Conservation (phyloP, 129 eudicot species). For the Chrysanthemum lavandulifolium region DNA sequence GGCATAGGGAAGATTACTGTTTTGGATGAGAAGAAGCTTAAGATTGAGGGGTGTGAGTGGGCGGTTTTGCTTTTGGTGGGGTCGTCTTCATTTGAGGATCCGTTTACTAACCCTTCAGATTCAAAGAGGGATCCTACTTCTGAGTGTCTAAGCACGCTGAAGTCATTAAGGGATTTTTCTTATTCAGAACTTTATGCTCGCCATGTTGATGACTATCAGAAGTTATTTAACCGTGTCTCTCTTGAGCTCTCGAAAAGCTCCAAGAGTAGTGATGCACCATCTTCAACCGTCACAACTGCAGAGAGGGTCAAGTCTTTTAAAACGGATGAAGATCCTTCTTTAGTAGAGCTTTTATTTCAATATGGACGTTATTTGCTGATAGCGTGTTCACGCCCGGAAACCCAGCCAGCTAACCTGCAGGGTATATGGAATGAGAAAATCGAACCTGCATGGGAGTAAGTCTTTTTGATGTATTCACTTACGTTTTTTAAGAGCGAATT, state of each 20-base stretch:
- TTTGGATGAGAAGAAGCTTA: slow-evolving; percentile 59
- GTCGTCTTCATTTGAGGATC: slow-evolving; percentile 78
- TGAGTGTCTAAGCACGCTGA: slow-evolving; percentile 41
- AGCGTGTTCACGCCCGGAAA: slow-evolving; percentile 78
- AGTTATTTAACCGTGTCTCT: slow-evolving; percentile 76
- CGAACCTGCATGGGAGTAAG: slow-evolving; percentile 91
- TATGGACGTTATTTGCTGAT: slow-evolving; percentile 84
- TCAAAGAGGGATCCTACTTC: slow-evolving; percentile 65
- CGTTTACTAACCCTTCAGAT: slow-evolving; percentile 65
- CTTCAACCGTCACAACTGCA: slow-evolving; percentile 46
- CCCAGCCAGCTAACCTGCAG: slow-evolving; percentile 82
- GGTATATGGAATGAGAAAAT: slow-evolving; percentile 84
- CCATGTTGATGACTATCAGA: slow-evolving; percentile 78
- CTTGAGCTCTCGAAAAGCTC: slow-evolving; percentile 64
- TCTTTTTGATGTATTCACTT: neutral
- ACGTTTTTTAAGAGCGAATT: no score
- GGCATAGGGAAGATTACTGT: slow-evolving; percentile 35
- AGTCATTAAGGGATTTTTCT: slow-evolving; percentile 38
- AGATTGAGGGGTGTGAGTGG: slow-evolving; percentile 56
- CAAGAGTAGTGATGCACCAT: slow-evolving; percentile 19
- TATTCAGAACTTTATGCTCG: slow-evolving; percentile 68
- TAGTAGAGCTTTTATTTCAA: slow-evolving; percentile 84
- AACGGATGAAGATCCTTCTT: slow-evolving; percentile 76
- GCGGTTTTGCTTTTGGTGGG: slow-evolving; percentile 64
- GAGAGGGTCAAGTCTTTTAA: slow-evolving; percentile 69